These are phyloP conservation scores for Neopestalotiopsis rosae DNA, from an alignment of 2,329 filamentous ascomycete genomes.

Conservation along the genomic window DNA sequence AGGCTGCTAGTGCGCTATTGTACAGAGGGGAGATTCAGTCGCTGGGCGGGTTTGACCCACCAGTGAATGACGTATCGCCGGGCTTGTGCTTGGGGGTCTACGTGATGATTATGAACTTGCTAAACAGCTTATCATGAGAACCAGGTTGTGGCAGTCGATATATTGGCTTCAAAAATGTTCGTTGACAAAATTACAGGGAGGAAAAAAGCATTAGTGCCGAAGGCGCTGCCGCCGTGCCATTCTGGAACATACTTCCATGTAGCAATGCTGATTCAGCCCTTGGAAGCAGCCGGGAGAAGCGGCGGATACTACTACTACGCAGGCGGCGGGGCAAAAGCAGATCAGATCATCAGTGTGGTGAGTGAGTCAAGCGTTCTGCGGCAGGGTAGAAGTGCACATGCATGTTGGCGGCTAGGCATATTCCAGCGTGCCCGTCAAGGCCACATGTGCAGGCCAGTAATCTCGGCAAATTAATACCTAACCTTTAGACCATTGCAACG, in stretches of 20 bases:
- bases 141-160: no score
- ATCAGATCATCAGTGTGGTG: neutral
- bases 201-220: neutral
- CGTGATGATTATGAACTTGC: neutral
- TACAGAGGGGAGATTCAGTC: neutral
- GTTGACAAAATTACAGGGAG: neutral
- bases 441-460: no score
- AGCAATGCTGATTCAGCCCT: conserved; percentile 15
- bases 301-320: neutral
- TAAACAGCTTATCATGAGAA: no score
- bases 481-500: no score
- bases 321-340: neutral
- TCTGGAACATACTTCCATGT: neutral
- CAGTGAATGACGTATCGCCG: conserved; percentile 14
- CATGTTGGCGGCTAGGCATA: neutral
- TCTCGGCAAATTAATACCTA: no score
- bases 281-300: neutral
- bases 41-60: neutral
- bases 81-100: neutral
- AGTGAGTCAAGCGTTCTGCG: neutral
- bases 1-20: conserved; percentile 1
- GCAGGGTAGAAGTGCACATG: neutral
- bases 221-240: neutral
- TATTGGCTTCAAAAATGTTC: neutral
- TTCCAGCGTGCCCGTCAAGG: neutral